A percentile compares a stretch with the other conserved stretches of the same genome.
phyloP scores from a whole-genome alignment of 2,329 filamentous ascomycete species.

The Cladophialophora bantiana region DNA sequence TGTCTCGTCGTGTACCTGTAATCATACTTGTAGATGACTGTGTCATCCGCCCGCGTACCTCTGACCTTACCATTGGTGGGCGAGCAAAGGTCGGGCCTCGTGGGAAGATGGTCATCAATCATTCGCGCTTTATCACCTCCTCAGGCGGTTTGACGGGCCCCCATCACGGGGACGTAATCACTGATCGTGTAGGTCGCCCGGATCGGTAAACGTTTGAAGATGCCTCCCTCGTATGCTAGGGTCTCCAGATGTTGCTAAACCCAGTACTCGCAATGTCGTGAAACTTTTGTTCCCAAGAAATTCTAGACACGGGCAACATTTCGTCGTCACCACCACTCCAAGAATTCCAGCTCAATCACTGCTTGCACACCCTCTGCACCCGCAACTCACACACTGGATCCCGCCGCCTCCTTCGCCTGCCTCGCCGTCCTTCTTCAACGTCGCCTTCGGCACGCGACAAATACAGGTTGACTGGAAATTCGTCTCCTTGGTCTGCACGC shows the following conservation, averaged over 20 bases:
- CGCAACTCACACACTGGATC: conserved; percentile 93
- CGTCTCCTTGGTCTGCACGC: conserved; percentile 99
- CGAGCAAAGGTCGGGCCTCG: neutral
- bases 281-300: neutral
- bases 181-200: neutral
- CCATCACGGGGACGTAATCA: neutral
- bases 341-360: conserved; percentile 65
- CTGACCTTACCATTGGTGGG: neutral
- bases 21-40: neutral
- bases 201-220: neutral
- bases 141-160: neutral
- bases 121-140: neutral
- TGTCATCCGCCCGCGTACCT: neutral
- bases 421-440: conserved; percentile 77
- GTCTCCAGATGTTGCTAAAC: neutral
- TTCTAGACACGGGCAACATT: neutral
- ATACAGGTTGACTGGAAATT: conserved; percentile 99
- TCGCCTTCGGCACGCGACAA: conserved; percentile 87
- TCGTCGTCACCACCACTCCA: neutral
- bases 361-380: conserved; percentile 88
- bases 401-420: conserved; percentile 45
- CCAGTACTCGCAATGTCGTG: neutral
- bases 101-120: neutral
- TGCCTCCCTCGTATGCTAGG: neutral
- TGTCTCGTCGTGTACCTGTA: neutral